Conservation (phyloP, 1,139 yeast genomes). For the Wickerhamomyces sp. region DNA sequence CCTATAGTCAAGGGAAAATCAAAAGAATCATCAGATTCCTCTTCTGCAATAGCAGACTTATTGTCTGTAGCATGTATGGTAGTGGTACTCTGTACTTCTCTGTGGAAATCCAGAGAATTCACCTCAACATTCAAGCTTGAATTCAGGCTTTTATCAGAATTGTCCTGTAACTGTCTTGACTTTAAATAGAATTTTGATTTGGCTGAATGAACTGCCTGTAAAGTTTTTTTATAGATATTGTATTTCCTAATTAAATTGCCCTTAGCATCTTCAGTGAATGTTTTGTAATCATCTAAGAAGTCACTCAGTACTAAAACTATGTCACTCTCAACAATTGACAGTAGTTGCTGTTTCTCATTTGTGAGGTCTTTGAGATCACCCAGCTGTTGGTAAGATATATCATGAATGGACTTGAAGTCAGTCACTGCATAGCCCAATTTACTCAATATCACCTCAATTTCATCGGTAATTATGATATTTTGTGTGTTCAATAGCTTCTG, state of each 20-base stretch:
- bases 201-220: conserved; percentile 4
- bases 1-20: conserved; percentile 26
- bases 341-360: conserved; percentile 4
- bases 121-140: too few species aligned
- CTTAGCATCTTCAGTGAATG: conserved; percentile 9
- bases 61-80: too few species aligned
- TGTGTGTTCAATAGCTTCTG: background rate
- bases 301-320: conserved; percentile 13
- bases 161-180: conserved; percentile 5
- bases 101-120: too few species aligned
- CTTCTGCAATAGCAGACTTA: conserved; percentile 11
- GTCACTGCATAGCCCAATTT: background rate
- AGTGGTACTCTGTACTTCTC: too few species aligned
- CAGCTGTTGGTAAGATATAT: conserved; percentile 7
- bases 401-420: conserved; percentile 6
- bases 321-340: conserved; percentile 13
- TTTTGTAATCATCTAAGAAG: conserved; percentile 19
- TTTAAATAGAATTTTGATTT: conserved; percentile 14
- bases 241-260: conserved; percentile 8
- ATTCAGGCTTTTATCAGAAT: background rate
- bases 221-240: conserved; percentile 10
- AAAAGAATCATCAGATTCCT: conserved; percentile 19
- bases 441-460: background rate
- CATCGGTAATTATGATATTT: background rate
- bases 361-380: conserved; percentile 4